Evolutionary conservation across 768 basidiomycete genomes (phyloP), one percentile per base, ranked within the genome.

Genomic region (Amanita pallidorosea): DNA sequence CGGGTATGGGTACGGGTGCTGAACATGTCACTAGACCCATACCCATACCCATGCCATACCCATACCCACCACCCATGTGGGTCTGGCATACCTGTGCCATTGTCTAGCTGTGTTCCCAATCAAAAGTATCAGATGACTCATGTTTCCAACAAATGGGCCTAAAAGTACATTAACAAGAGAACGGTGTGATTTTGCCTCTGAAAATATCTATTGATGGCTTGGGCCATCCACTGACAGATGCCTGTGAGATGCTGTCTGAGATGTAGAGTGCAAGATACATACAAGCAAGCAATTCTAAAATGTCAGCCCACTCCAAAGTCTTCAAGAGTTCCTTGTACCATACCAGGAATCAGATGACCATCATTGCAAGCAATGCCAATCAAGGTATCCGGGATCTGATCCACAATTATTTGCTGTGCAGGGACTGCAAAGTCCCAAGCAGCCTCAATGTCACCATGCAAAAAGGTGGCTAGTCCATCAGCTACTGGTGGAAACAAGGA

Each of bases 271-370:
- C 60, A 64, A 35, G 13, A 15, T 6, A 60, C 70, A 52, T 43
- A 69, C 70, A 61, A 56, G 58, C 70, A 71, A n/a, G 49, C 20
- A 11, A 60, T 54, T 17, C 63, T 59, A 64, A 69, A 2, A 65
- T 7, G 23, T 66, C 67, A 15, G 61, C 64, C 63, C 66, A 70
- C 12, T 60, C 51, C 1, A 63, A 68, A 1, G 49, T 47, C 36
- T 59, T 54, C 17, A 47, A 56, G 18, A 64, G 49, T 22, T 59
- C 54, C 1, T 61, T 43, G 25, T 61, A 65, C 49, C 63, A 66
- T 12, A 61, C 49, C 47, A 2, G 67, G 63, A 1, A 71, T 57
- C 5, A 58, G 45, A 20, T 58, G 56, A 4, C 69, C 70, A 49
- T 72, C 71, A 42, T 67, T 67, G 53, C 70, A 71, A 5, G 57